A percentile compares a stretch with the other conserved stretches of the same genome.
phyloP scores from a whole-genome alignment of 2,329 filamentous ascomycete genomes.

The Trichoderma polysporum region DNA sequence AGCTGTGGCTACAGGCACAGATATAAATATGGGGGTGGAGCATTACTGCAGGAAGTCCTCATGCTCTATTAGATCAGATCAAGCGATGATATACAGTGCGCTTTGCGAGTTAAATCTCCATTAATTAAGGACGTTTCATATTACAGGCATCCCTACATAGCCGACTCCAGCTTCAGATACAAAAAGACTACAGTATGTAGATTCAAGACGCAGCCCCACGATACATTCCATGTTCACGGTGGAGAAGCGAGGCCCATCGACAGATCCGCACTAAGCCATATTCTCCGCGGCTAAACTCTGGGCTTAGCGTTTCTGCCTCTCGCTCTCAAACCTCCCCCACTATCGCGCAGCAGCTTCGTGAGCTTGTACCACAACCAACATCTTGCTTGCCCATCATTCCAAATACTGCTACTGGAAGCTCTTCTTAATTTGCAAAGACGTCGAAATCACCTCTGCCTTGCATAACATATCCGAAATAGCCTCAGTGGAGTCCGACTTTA shows the following conservation, averaged over 20 bases:
- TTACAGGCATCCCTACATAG: background rate
- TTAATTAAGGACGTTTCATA: background rate
- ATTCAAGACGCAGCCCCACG: background rate
- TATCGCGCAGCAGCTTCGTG: slow-evolving; percentile 1
- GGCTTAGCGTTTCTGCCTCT: background rate
- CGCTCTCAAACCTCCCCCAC: slow-evolving; percentile 7
- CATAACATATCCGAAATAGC: background rate
- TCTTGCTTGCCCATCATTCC: background rate
- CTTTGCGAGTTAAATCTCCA: too few species aligned
- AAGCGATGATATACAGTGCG: too few species aligned
- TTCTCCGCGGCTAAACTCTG: slow-evolving; percentile 7
- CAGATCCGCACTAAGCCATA: too few species aligned
- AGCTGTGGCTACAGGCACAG: too few species aligned
- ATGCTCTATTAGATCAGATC: too few species aligned
- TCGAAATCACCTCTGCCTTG: too few species aligned
- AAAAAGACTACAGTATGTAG: background rate
- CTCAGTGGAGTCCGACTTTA: background rate
- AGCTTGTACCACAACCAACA: background rate
- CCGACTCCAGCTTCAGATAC: background rate
- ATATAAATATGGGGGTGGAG: too few species aligned
- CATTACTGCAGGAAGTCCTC: too few species aligned
- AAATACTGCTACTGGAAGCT: background rate
- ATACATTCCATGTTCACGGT: background rate
- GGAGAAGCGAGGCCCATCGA: background rate
- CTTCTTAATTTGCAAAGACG: background rate